A percentile compares a stretch with the other conserved stretches of the same genome.
Evolutionary conservation across 805 yeast species (phyloP).

Genomic region (Hanseniaspora thailandica): DNA sequence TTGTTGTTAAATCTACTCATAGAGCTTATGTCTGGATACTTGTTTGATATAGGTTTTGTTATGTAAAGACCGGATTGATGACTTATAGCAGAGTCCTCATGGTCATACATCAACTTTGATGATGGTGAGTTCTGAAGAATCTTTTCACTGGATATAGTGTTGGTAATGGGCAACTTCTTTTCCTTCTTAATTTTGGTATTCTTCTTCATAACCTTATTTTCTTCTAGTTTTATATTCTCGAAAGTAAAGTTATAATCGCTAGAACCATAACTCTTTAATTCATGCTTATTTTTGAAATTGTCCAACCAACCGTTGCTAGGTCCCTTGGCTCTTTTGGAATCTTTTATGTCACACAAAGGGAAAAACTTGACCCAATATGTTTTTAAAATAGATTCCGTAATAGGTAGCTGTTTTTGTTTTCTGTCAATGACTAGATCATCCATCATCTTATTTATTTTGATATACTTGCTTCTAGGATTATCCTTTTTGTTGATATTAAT

Average conservation of each 20-base stretch:
- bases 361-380: slow-evolving; percentile 49
- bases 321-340: slow-evolving; percentile 43
- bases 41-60: background rate
- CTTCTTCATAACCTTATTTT: background rate
- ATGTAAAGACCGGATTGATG: slow-evolving; percentile 5
- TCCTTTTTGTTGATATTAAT: background rate
- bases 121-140: background rate
- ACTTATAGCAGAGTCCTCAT: background rate
- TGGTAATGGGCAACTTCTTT: background rate
- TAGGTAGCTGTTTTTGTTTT: slow-evolving; percentile 34
- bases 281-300: slow-evolving; percentile 50
- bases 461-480: slow-evolving; percentile 36
- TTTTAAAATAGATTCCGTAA: slow-evolving; percentile 44
- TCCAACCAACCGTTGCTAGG: slow-evolving; percentile 56
- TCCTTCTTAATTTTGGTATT: background rate
- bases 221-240: background rate
- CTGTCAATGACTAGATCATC: slow-evolving; percentile 39
- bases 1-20: background rate
- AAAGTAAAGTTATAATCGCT: background rate
- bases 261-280: slow-evolving; percentile 22
- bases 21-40: background rate
- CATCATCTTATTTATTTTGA: slow-evolving; percentile 49
- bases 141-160: background rate
- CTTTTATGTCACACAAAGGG: slow-evolving; percentile 44
- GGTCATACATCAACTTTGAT: background rate